A percentile compares a stretch with the other conserved stretches of the same genome.
These are phyloP conservation scores for Silene coronaria DNA, from an alignment of 179 eudicot genomes.

Conservation along the genomic window DNA sequence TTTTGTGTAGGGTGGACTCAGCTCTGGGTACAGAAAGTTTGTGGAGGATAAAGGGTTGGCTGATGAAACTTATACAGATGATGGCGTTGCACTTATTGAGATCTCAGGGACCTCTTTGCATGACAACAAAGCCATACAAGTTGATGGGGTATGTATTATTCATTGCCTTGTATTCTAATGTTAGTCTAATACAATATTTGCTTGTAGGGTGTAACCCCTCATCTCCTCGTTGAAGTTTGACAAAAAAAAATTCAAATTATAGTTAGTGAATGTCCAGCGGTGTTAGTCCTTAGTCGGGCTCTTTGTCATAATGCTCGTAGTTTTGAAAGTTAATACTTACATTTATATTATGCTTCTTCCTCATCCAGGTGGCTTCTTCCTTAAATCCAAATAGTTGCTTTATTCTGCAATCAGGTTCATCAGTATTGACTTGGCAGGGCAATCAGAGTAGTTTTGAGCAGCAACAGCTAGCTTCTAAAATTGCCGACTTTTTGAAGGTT, in stretches of 20 bases:
- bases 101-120: constrained; percentile 83
- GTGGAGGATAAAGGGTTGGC: constrained; percentile 73
- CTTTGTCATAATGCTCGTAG: too few relatives aligned
- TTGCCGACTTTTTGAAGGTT: constrained; percentile 89
- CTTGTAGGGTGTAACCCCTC: too few relatives aligned
- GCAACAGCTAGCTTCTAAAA: constrained; percentile 73
- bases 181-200: too few relatives aligned
- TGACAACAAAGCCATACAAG: constrained; percentile 81
- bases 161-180: neutral
- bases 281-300: too few relatives aligned
- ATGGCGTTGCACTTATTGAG: constrained; percentile 69
- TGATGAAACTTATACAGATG: constrained; percentile 83
- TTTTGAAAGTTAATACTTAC: neutral
- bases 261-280: too few relatives aligned
- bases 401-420: constrained; percentile 76
- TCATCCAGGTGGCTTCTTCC: constrained; percentile 63
- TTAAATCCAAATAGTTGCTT: constrained; percentile 73
- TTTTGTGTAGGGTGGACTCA: constrained; percentile 70
- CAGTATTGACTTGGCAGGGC: constrained; percentile 80
- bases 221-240: too few relatives aligned
- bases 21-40: constrained; percentile 80
- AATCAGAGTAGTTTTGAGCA: constrained; percentile 82
- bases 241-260: too few relatives aligned
- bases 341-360: neutral
- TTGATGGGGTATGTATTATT: constrained; percentile 62